A percentile compares a stretch with the other conserved stretches of the same genome.
Conservation (phyloP, 352 stramenopile species). For the Phytophthora idaei region DNA sequence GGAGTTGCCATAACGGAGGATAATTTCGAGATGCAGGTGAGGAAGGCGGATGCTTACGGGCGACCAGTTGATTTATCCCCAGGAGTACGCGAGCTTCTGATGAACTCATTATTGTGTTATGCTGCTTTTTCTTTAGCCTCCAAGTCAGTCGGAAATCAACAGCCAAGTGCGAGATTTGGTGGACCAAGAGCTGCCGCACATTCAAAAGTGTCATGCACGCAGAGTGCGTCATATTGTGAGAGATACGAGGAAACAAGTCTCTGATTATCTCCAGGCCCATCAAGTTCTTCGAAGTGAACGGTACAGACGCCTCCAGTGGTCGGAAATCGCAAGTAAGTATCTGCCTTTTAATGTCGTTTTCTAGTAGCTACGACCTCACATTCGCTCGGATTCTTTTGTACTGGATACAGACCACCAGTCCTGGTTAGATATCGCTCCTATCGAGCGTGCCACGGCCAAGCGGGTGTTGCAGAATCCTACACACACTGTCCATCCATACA, state of each 20-base stretch:
- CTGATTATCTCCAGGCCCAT: slow-evolving; percentile 27
- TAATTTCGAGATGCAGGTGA: slow-evolving; percentile 29
- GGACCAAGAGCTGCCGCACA: slow-evolving; percentile 30
- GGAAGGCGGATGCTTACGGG: neutral
- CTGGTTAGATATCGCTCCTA: slow-evolving; percentile 28
- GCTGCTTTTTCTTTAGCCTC: slow-evolving; percentile 6
- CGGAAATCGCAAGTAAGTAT: slow-evolving; percentile 42
- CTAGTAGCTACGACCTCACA: neutral
- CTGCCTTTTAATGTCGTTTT: neutral
- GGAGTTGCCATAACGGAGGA: slow-evolving; percentile 26
- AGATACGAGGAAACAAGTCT: slow-evolving; percentile 40
- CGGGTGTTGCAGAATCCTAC: slow-evolving; percentile 26
- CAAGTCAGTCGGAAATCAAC: slow-evolving; percentile 41
- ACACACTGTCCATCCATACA: slow-evolving; percentile 24
- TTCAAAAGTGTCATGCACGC: slow-evolving; percentile 50
- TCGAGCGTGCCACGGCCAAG: slow-evolving; percentile 42
- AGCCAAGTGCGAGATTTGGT: slow-evolving; percentile 39
- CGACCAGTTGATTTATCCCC: neutral
- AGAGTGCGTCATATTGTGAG: slow-evolving; percentile 44
- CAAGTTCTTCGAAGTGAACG: slow-evolving; percentile 32
- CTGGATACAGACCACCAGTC: slow-evolving; percentile 34
- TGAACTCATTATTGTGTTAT: slow-evolving; percentile 5
- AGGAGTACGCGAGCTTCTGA: neutral
- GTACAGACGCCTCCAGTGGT: slow-evolving; percentile 34
- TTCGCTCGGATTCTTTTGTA: too few species aligned